phyloP scores from a whole-genome alignment of 2,329 filamentous ascomycete genomes.

The Alternaria gaisen region DNA sequence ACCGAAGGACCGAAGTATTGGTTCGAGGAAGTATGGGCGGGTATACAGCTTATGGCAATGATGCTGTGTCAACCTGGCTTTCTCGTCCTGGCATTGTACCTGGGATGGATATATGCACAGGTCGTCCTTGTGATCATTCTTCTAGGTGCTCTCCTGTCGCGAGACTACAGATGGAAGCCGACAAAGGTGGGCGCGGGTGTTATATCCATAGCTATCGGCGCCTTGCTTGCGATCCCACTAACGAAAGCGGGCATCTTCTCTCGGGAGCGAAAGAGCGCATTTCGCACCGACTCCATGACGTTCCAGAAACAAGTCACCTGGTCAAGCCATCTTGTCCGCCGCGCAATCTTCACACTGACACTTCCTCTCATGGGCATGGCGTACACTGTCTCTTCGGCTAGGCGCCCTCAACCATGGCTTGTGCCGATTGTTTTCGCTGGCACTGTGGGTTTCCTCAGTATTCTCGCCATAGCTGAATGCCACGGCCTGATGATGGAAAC shows the following conservation, averaged over 20 bases:
- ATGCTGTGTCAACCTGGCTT: slow-evolving; percentile 82
- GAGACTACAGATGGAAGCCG: slow-evolving; percentile 70
- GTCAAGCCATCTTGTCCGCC: slow-evolving; percentile 76
- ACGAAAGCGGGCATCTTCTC: slow-evolving; percentile 76
- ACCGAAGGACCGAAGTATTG: slow-evolving; percentile 78
- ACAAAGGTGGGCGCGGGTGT: slow-evolving; percentile 73
- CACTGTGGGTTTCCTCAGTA: slow-evolving; percentile 74
- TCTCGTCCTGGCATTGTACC: slow-evolving; percentile 74
- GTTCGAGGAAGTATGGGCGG: slow-evolving; percentile 79
- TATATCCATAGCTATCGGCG: slow-evolving; percentile 72
- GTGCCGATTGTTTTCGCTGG: slow-evolving; percentile 73
- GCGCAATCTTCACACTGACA: slow-evolving; percentile 71
- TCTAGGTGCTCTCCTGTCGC: slow-evolving; percentile 75
- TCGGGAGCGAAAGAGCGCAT: slow-evolving; percentile 66
- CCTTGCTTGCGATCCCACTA: slow-evolving; percentile 74
- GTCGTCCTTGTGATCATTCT: slow-evolving; percentile 75
- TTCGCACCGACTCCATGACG: slow-evolving; percentile 72
- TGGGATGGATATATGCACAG: slow-evolving; percentile 81
- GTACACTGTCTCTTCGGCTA: slow-evolving; percentile 73
- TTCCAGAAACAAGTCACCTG: slow-evolving; percentile 70
- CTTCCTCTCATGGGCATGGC: slow-evolving; percentile 73
- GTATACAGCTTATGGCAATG: slow-evolving; percentile 69
- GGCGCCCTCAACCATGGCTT: slow-evolving; percentile 65
- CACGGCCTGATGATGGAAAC: slow-evolving; percentile 81
- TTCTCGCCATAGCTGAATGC: slow-evolving; percentile 78